Evolutionary conservation across 2,329 filamentous ascomycete species (phyloP).

Genomic region (Botryotinia calthae): DNA sequence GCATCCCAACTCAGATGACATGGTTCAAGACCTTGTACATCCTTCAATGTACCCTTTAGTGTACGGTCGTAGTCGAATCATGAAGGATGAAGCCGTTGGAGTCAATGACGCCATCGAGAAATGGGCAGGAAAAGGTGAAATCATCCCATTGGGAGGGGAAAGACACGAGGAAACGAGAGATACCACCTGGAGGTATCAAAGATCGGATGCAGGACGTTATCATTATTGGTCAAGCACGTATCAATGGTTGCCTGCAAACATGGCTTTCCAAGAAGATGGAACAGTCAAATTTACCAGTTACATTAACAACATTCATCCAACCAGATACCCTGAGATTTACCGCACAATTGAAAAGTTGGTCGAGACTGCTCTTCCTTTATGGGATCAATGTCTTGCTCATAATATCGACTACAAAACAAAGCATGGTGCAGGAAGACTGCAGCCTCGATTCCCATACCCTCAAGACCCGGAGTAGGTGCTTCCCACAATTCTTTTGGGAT

Average conservation of each 20-base stretch:
- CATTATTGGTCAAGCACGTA: background rate
- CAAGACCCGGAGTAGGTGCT: background rate
- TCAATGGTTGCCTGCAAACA: conserved; percentile 11
- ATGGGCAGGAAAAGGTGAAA: conserved; percentile 33
- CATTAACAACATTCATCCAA: conserved; percentile 48
- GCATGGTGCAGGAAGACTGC: background rate
- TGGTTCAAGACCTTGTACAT: conserved; percentile 61
- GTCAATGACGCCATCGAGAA: conserved; percentile 32
- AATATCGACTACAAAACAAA: background rate
- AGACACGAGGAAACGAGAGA: background rate
- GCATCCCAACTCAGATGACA: conserved; percentile 56
- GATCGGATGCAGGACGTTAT: too few species aligned
- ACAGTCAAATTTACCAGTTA: conserved; percentile 41
- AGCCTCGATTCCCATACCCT: background rate
- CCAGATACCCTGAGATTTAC: conserved; percentile 40
- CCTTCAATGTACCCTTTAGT: conserved; percentile 62
- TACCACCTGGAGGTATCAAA: too few species aligned
- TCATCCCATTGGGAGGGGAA: background rate
- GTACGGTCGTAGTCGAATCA: conserved; percentile 48
- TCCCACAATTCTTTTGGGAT: conserved; percentile 20
- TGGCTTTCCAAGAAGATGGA: conserved; percentile 5
- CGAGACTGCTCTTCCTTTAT: conserved; percentile 38
- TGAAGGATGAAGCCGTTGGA: conserved; percentile 36
- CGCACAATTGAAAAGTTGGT: conserved; percentile 41
- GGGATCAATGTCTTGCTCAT: conserved; percentile 36